phyloP scores from a whole-genome alignment of 305 asterid species.

The Fraxinus floribunda region DNA sequence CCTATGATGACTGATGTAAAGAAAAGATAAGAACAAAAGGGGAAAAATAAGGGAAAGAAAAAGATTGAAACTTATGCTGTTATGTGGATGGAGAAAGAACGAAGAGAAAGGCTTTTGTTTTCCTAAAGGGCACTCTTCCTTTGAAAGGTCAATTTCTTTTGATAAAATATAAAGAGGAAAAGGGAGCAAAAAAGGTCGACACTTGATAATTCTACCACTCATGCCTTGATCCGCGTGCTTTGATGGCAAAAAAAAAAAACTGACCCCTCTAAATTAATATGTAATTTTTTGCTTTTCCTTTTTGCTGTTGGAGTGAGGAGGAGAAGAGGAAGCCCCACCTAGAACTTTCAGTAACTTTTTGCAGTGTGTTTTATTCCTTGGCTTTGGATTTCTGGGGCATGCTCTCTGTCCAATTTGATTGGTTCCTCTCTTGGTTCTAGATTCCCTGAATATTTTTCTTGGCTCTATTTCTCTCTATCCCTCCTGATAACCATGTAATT shows the following conservation, averaged over 20 bases:
- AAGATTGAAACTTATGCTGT: constrained; percentile 33
- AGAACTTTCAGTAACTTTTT: constrained; percentile 64
- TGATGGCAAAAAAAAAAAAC: constrained; percentile 40
- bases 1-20: background rate
- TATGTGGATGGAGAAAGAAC: constrained; percentile 43
- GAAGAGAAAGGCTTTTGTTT: constrained; percentile 38
- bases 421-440: constrained; percentile 45
- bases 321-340: constrained; percentile 67
- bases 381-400: constrained; percentile 78
- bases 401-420: constrained; percentile 53
- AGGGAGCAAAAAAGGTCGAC: constrained; percentile 29
- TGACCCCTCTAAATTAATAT: constrained; percentile 48
- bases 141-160: constrained; percentile 89
- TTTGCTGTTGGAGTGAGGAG: constrained; percentile 38
- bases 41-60: background rate
- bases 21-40: background rate
- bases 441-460: constrained; percentile 54
- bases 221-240: constrained; percentile 94
- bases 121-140: constrained; percentile 47
- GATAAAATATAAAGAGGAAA: constrained; percentile 21
- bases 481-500: constrained; percentile 20
- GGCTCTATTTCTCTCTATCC: constrained; percentile 39
- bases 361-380: constrained; percentile 70
- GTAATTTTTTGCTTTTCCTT: constrained; percentile 33
- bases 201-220: constrained; percentile 70